Evolutionary conservation across 805 yeast species (phyloP).

Genomic region (Candida glaebosa): DNA sequence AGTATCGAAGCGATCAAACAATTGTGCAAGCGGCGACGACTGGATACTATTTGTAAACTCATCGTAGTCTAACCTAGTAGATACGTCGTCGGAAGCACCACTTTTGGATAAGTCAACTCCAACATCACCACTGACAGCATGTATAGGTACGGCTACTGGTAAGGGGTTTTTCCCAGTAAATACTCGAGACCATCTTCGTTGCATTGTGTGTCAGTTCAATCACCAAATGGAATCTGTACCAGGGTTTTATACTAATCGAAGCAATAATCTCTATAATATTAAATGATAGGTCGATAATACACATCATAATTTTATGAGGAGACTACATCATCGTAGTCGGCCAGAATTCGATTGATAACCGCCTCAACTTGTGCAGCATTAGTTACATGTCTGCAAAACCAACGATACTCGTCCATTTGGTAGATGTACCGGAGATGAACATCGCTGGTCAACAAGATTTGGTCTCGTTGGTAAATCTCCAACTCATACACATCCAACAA

Average conservation of each 20-base stretch:
- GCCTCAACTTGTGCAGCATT: neutral
- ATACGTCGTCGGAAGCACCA: neutral
- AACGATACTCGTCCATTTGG: neutral
- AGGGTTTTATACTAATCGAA: too few relatives aligned
- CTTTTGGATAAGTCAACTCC: neutral
- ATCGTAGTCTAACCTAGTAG: neutral
- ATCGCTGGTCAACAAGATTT: constrained; percentile 15
- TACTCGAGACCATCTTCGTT: constrained; percentile 2
- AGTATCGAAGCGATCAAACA: neutral
- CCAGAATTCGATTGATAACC: neutral
- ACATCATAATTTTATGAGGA: neutral
- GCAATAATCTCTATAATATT: neutral
- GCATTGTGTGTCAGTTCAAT: neutral
- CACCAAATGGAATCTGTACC: too few relatives aligned
- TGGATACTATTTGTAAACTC: neutral
- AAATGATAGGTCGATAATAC: neutral
- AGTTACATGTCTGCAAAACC: neutral
- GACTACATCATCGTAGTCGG: constrained; percentile 2
- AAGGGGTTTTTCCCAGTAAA: constrained; percentile 2
- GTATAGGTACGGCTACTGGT: neutral
- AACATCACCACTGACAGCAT: constrained; percentile 2
- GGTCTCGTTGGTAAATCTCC: constrained; percentile 31
- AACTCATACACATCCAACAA: constrained; percentile 29
- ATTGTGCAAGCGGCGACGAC: neutral
- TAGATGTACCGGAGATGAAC: neutral